Base-by-base conservation (phyloP, 495 filamentous ascomycete genomes). In the Xylaria castorea region DNA sequence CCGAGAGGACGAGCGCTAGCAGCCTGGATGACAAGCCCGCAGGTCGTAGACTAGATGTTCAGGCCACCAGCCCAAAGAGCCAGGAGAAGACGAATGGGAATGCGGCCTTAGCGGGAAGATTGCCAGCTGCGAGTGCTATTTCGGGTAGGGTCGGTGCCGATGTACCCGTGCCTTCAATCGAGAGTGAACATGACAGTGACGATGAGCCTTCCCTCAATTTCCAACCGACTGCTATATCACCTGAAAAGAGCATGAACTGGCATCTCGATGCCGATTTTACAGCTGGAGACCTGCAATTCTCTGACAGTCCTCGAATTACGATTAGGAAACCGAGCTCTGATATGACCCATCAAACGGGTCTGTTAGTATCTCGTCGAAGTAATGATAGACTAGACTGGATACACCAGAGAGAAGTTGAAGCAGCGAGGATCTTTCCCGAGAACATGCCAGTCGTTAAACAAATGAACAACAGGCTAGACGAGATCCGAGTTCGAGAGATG, bases 211-310 rank as follows among this genome's bases (percentile, higher is more conserved):
- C 82, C 11, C 77, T 79, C 32, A 70, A 75, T 20, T 78, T 80
- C 20, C 80, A 77, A 53, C 85, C 83, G n/a, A 73, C 73, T n/a
- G 75, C 80, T 30, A 73, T 78, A 16, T 86, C 87, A 27, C 80
- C 85, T 3, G 81, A 88, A 48, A 82, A 85, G 71, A 83, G 83
- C 71, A 84, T 81, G 27, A 84, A 87, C 34, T 90, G 87, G 88
- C 84, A 91, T 53, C 75, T 86, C 22, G 86, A 88, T 58, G 82
- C 86, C 7, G 91, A 92, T 48, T 91, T 93, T 71, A 91, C 90
- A n/a, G 87, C 85, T 34, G 84, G 83, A 27, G 89, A 90, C 58
- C 70, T 92, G 40, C 87, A 91, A 62, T 75, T 90, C 9, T 92
- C 91, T 4, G 79, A 83, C 16, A 92, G 89, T 50, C 90, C 91